Evolutionary conservation across 208 protist species (phyloP).

Genomic region (Leishmania martiniquensis): DNA sequence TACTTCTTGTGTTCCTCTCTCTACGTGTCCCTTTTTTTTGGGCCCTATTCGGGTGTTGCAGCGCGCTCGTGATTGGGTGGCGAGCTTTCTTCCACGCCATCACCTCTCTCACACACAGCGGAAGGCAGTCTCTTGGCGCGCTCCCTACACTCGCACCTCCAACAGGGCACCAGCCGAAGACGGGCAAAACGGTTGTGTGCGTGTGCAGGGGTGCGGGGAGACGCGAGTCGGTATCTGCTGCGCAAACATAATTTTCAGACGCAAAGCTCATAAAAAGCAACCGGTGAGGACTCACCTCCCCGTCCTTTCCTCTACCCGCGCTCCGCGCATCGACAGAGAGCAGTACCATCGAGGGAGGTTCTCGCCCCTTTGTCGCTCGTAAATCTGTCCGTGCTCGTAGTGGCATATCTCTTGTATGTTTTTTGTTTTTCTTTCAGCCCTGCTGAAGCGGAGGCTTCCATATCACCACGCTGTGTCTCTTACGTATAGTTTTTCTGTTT

Average conservation of each 20-base stretch:
- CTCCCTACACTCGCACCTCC: neutral
- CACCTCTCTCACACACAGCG: neutral
- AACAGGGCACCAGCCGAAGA: neutral
- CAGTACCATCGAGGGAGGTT: neutral
- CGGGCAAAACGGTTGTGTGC: too few species aligned
- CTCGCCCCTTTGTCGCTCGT: neutral
- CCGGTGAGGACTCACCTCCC: neutral
- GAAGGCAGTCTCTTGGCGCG: neutral
- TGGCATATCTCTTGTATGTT: neutral
- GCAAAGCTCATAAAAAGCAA: neutral
- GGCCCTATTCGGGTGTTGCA: neutral
- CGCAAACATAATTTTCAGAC: neutral
- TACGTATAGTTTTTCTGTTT: neutral
- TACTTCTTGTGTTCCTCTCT: neutral
- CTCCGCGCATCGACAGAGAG: neutral
- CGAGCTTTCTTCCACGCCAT: neutral
- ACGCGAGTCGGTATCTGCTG: too few species aligned
- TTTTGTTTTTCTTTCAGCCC: neutral
- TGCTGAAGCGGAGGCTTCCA: neutral
- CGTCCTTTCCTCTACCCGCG: neutral
- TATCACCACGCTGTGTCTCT: neutral
- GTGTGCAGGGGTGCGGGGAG: too few species aligned
- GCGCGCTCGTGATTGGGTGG: neutral
- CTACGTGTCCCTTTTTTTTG: slow-evolving; percentile 6
- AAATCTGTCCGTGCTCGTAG: neutral